phyloP scores from a whole-genome alignment of 108 stramenopile genomes.

The Discostella pseudostelligera region DNA sequence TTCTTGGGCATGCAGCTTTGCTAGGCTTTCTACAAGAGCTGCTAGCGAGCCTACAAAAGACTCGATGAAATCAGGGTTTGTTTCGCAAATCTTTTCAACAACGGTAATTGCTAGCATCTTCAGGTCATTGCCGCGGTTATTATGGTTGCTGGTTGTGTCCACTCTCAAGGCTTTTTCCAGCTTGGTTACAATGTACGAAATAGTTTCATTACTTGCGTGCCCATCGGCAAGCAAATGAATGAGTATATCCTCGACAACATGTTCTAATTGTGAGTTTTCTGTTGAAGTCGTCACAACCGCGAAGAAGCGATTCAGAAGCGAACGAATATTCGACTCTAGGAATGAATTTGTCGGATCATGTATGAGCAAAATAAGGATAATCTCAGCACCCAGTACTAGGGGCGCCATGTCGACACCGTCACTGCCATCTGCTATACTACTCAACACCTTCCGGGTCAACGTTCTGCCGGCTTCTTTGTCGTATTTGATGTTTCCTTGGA shows the following conservation, averaged over 20 bases:
- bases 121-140: constrained; percentile 2
- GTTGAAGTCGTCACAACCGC: background rate
- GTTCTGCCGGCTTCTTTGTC: constrained; percentile 10
- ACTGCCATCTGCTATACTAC: constrained; percentile 5
- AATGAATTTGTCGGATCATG: constrained; percentile 22
- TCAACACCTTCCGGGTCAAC: constrained; percentile 9
- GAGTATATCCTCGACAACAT: constrained; percentile 20
- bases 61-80: constrained; percentile 38
- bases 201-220: constrained; percentile 6
- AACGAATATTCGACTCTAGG: background rate
- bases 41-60: constrained; percentile 52
- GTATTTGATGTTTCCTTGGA: constrained; percentile 20
- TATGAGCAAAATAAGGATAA: constrained; percentile 21
- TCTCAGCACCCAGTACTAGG: constrained; percentile 11
- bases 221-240: constrained; percentile 14
- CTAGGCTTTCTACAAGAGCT: constrained; percentile 40
- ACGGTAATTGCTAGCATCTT: constrained; percentile 51
- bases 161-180: constrained; percentile 25
- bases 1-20: constrained; percentile 45
- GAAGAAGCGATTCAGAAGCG: constrained; percentile 16
- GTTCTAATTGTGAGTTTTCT: constrained; percentile 2
- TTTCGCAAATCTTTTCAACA: constrained; percentile 48
- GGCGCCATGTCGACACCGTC: background rate
- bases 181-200: constrained; percentile 18
- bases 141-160: background rate